Evolutionary conservation across 2,329 filamentous ascomycete genomes (phyloP), one percentile per base, ranked within the genome.

Genomic region (Paraphaeosphaeria sporulosa): DNA sequence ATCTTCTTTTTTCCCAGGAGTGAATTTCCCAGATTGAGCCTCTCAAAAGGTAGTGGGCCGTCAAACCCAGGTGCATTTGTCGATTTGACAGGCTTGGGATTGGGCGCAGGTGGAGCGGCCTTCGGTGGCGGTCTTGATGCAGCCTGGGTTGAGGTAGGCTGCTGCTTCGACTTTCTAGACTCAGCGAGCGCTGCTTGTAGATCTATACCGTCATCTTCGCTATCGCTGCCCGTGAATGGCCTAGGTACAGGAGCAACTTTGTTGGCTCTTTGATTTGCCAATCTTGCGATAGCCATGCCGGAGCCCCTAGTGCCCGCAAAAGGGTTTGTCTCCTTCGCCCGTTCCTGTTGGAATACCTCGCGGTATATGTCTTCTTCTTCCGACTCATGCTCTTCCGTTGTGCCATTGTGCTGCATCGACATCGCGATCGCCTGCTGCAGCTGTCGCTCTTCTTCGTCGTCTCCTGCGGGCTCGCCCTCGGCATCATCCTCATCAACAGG

Each of bases 1-100:
- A 80, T 83, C 67, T 81, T 86, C 76, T 81, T 85, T 75, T 79
- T 84, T 30, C 80, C 82, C 15, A 81, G 75, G 12, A 81, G 76
- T 38, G 86, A 89, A 54, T 86, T 89, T 47, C 90, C 88, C 1
- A 97, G 83, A 71, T 93, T 85, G 7, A 90, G 79, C 53, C 85
- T 94, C 68, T 97, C 93, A 71, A 99, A 99, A 0, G 95, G 95
- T 5, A 99, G 78, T 0, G 94, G 93, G 0, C 94, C 94, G 65
- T 87, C 87, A 71, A 96, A 91, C 3, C 77, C 79, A 54, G 87
- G 83, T 65, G 86, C 87, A 38, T 85, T 82, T 52, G 86, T 88
- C 10, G 84, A 71, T 3, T 80, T 70, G 21, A 79, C 74, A 4
- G 74, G 65, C 50, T 77, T 74, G 3, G 62, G 65, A 49, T 77